These are phyloP conservation scores for Ceratocystis lukuohia DNA, from an alignment of 2,329 filamentous ascomycete species.

Conservation along the genomic window DNA sequence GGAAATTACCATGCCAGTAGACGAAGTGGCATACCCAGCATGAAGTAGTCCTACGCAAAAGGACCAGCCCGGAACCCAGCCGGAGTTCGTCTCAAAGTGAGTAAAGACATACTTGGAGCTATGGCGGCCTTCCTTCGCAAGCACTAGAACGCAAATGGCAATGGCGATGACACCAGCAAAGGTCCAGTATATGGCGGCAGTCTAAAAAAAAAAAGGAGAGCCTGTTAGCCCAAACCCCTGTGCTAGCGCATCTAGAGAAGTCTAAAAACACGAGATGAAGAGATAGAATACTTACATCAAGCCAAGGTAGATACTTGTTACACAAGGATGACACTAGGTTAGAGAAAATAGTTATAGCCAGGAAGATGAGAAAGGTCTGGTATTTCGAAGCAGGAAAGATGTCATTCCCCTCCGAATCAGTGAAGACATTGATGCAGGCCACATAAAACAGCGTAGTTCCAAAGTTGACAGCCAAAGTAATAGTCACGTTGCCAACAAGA, in stretches of 20 bases:
- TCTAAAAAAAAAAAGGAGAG: conserved; percentile 31
- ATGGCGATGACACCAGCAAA: conserved; percentile 57
- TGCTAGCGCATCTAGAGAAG: neutral
- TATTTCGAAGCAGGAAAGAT: conserved; percentile 40
- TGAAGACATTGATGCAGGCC: conserved; percentile 43
- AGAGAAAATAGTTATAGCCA: conserved; percentile 51
- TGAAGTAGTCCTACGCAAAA: conserved; percentile 61
- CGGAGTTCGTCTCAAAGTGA: conserved; percentile 54
- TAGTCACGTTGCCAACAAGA: conserved; percentile 67
- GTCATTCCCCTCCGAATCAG: conserved; percentile 31
- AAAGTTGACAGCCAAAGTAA: conserved; percentile 72
- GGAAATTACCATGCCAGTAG: conserved; percentile 67
- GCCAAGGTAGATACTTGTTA: conserved; percentile 51
- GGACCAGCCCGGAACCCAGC: conserved; percentile 58
- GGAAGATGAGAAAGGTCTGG: conserved; percentile 59
- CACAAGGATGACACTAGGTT: conserved; percentile 53
- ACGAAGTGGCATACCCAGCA: conserved; percentile 60
- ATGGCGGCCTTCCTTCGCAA: conserved; percentile 56
- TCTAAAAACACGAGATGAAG: neutral
- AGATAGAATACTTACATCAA: conserved; percentile 46
- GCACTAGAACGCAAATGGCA: conserved; percentile 45
- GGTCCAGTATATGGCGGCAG: conserved; percentile 61
- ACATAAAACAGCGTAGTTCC: conserved; percentile 55
- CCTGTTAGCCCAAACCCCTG: neutral
- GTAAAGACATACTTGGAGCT: conserved; percentile 50